phyloP scores from a whole-genome alignment of 2,329 filamentous ascomycete species.

The Aureobasidium melanogenum region DNA sequence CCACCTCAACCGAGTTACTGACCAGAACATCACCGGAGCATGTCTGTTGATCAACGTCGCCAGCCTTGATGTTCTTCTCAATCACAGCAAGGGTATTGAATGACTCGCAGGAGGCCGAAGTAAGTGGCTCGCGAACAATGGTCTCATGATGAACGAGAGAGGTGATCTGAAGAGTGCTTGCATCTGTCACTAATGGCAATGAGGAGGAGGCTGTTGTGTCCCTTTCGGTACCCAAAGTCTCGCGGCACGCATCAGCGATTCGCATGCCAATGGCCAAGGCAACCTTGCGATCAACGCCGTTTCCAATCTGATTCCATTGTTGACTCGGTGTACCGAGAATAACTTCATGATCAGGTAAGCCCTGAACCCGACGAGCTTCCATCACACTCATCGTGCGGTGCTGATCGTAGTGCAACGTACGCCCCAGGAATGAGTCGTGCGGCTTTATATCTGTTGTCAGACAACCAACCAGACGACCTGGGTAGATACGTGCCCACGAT shows the following conservation, averaged over 20 bases:
- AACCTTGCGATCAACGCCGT: constrained; percentile 64
- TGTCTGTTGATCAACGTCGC: background rate
- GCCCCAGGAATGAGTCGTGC: constrained; percentile 48
- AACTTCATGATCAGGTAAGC: constrained; percentile 61
- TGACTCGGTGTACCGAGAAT: constrained; percentile 49
- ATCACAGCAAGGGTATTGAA: background rate
- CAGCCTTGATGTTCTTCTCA: background rate
- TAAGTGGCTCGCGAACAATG: background rate
- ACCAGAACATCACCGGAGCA: background rate
- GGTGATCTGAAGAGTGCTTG: background rate
- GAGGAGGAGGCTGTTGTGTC: background rate
- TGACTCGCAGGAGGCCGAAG: background rate
- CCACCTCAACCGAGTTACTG: too few species aligned
- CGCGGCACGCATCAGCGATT: background rate
- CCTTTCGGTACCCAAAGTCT: background rate
- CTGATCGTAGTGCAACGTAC: constrained; percentile 57
- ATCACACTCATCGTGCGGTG: constrained; percentile 53
- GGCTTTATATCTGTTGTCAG: constrained; percentile 48
- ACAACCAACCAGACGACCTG: constrained; percentile 50
- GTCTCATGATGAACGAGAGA: background rate
- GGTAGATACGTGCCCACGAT: constrained; percentile 45
- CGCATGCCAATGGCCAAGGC: constrained; percentile 57
- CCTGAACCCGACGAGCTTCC: constrained; percentile 62
- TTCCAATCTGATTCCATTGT: constrained; percentile 63
- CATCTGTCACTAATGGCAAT: background rate